Base-by-base conservation (phyloP, 148 eudicot genomes). In the Talinum fruticosum region DNA sequence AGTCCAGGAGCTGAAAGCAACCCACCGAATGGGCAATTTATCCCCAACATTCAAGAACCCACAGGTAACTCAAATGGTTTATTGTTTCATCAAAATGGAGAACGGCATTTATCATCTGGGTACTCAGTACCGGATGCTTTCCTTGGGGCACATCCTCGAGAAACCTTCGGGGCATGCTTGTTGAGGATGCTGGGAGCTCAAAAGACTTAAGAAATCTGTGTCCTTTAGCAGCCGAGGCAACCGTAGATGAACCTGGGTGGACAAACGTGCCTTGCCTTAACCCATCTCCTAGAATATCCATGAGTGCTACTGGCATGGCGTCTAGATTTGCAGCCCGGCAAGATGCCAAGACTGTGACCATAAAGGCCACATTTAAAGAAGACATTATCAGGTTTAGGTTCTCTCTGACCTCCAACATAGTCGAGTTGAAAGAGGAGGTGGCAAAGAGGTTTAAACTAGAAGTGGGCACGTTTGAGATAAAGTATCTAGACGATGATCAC, bases 401-500 rank as follows among this genome's bases (percentile, higher is more conserved):
- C 66, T 76, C 85, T 23, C 62, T 88, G 28, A 64, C 76, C n/a
- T 87, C 92, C 32, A 89, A 89, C 69, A 85, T 90, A 26, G 80
- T 78, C 21, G 88, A 82, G 73, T 70, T 94, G 69, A 88, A 74
- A 61, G 95, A 94, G 66, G 95, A 92, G 79, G 92, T 92, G 64
- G 86, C 92, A 13, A 90, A 85, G 82, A 89, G 98, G 86, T 77
- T 94, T 64, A 89, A 90, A 78, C 77, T 94, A 16, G 97, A 90
- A 80, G 83, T 85, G 38, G 98, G 93, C 38, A 89, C 90, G 10
- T 92, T 90, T 21, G 93, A 92, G 82, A 86, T 94, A 28, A 94
- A 92, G 87, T 90, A 94, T 82, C 83, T 90, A 15, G 98, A 94
- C 54, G 97, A 94, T 28, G 98, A 94, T 78, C 90, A 89, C 15